These are phyloP conservation scores for Coemansia sp. DNA, from an alignment of 192 early-diverging fungal genomes.

Conservation along the genomic window DNA sequence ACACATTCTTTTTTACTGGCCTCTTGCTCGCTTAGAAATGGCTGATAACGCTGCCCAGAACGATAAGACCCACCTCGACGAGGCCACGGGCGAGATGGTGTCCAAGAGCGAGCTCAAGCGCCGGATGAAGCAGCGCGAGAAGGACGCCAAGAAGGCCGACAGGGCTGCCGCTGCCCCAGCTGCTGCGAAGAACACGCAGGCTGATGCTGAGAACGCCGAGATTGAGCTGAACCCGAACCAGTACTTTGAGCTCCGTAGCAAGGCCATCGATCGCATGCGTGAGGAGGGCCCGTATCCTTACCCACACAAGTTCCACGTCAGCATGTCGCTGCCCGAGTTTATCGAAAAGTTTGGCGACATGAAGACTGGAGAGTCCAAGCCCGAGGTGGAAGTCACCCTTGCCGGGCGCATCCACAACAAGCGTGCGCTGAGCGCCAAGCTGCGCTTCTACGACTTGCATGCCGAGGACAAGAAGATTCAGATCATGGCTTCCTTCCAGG, in stretches of 20 bases:
- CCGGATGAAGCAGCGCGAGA: conserved; percentile 83
- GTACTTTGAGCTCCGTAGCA: conserved; percentile 97
- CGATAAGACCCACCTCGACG: conserved; percentile 69
- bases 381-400: conserved; percentile 70
- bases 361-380: conserved; percentile 63
- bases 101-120: conserved; percentile 96
- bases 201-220: conserved; percentile 69
- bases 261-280: conserved; percentile 79
- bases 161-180: conserved; percentile 58
- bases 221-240: conserved; percentile 86
- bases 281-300: conserved; percentile 87
- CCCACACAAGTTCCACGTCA: conserved; percentile 97
- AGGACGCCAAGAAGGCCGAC: conserved; percentile 78
- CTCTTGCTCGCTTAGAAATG: conserved; percentile 8
- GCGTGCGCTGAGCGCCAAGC: conserved; percentile 82
- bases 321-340: conserved; percentile 78
- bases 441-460: conserved; percentile 96
- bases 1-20: not conserved
- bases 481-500: conserved; percentile 81
- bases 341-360: conserved; percentile 78
- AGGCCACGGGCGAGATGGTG: conserved; percentile 88
- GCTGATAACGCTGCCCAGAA: conserved; percentile 29
- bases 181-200: conserved; percentile 41
- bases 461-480: conserved; percentile 92
- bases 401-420: conserved; percentile 97